Evolutionary conservation across 495 filamentous ascomycete genomes (phyloP), one percentile per base, ranked within the genome.

Genomic region (Aspergillus bridgeri): DNA sequence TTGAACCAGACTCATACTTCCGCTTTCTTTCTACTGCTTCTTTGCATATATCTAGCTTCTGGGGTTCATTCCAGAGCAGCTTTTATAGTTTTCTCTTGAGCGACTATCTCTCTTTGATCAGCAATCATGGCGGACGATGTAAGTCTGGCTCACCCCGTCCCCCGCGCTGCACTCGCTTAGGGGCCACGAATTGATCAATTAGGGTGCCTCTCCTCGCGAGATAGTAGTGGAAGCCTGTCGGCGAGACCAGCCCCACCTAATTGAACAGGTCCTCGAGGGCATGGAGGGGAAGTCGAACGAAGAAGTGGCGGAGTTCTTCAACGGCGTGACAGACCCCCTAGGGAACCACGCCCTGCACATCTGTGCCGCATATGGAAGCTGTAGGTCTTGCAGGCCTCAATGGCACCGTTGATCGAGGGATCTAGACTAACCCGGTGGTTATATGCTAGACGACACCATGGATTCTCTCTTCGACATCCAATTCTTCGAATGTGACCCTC

Each of bases 391-490:
- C 18, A 33, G 18, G 6, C 5, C 11, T 9, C 27, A 3, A 29
- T 50, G 4, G 48, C 48, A 7, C 17, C 11, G 11, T 48, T 19
- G 0, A 52, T 7, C 8, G 18, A 52, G 18, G 18, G 8, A n/a
- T 23, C 42, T 17, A 6, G 29, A 52, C 19, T 42, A 54, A 42
- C 52, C 17, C n/a, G 23, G n/a, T n/a, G 21, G 18, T 17, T 15
- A 42, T 42, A n/a, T 56, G 44, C 53, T n/a, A 92, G 89, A 95
- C 77, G 93, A 97, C 62, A 82, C 90, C 20, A 89, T 98, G 75
- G 94, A 98, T 74, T 60, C 82, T 48, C 85, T 98, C 49, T 93
- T 98, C 57, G 95, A 98, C 79, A 91, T 96, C 69, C 86, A 92
- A 56, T 90, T 84, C 54, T 87, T 98, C 71, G 94, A 98, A 79